phyloP scores from a whole-genome alignment of 2,329 filamentous ascomycete species.

The Aureobasidium sp. region DNA sequence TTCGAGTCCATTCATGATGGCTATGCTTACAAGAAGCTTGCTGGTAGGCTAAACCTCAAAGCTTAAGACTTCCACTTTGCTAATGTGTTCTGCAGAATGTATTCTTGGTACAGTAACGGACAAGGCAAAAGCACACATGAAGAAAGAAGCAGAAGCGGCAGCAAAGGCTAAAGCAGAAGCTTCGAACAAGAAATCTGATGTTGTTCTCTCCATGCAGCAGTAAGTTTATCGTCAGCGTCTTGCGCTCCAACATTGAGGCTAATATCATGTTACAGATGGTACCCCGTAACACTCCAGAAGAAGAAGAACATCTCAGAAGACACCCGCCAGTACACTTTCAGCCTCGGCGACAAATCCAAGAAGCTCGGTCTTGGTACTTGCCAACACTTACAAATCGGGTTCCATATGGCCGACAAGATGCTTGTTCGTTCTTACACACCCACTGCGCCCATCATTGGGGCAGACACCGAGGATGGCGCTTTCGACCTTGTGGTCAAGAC shows the following conservation, averaged over 20 bases:
- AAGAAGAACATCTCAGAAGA: slow-evolving; percentile 38
- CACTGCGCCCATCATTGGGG: slow-evolving; percentile 37
- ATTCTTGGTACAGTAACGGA: slow-evolving; percentile 43
- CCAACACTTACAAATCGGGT: slow-evolving; percentile 48
- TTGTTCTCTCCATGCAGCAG: slow-evolving; percentile 22
- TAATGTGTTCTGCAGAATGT: slow-evolving; percentile 36
- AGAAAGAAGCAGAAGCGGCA: slow-evolving; percentile 35
- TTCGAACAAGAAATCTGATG: slow-evolving; percentile 24
- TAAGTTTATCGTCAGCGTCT: neutral
- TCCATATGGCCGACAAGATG: slow-evolving; percentile 46
- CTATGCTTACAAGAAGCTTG: slow-evolving; percentile 44
- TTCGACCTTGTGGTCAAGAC: slow-evolving; percentile 47
- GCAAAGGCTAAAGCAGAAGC: slow-evolving; percentile 32
- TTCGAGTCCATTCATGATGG: slow-evolving; percentile 47
- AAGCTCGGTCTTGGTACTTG: slow-evolving; percentile 44
- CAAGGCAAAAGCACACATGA: slow-evolving; percentile 43
- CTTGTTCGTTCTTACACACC: slow-evolving; percentile 47
- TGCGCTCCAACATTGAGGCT: slow-evolving; percentile 26
- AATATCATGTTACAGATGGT: slow-evolving; percentile 32
- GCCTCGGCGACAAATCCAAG: slow-evolving; percentile 34
- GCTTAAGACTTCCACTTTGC: no score
- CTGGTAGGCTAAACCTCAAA: slow-evolving; percentile 23
- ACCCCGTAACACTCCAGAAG: slow-evolving; percentile 36
- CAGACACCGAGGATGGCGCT: slow-evolving; percentile 28
- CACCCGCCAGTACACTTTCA: slow-evolving; percentile 42